Conservation (phyloP, 768 basidiomycete genomes). For the Cystobasidium onofrii region DNA sequence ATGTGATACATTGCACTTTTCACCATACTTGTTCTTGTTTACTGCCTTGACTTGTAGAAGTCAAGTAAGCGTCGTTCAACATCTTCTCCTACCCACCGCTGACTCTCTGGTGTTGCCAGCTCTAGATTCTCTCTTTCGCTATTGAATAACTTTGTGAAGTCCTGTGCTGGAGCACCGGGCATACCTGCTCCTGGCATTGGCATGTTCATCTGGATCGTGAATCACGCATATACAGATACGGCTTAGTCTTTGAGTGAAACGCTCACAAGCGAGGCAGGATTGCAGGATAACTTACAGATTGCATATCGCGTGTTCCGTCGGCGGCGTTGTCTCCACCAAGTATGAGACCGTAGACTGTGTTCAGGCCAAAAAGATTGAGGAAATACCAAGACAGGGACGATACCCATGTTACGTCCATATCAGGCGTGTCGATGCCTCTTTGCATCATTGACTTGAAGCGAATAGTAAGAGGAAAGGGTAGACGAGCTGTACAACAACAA, state of each 20-base stretch:
- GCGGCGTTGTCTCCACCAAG: conserved; percentile 82
- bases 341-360: conserved; percentile 86
- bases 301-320: conserved; percentile 63
- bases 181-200: conserved; percentile 41
- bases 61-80: conserved; percentile 47
- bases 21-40: background rate
- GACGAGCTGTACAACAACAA: conserved; percentile 59
- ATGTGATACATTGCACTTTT: background rate
- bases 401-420: conserved; percentile 98
- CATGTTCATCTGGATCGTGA: conserved; percentile 48
- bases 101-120: conserved; percentile 52
- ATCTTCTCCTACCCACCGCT: conserved; percentile 48
- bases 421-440: conserved; percentile 83
- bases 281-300: background rate
- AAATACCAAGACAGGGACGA: conserved; percentile 99
- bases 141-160: conserved; percentile 81
- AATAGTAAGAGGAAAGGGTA: conserved; percentile 91
- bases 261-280: no score
- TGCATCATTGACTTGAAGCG: conserved; percentile 98
- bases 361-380: conserved; percentile 94
- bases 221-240: no score
- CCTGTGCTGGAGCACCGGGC: conserved; percentile 57
- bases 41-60: conserved; percentile 2
- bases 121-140: conserved; percentile 86
- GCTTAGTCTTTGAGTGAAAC: no score